Evolutionary conservation across 768 basidiomycete species (phyloP).

Genomic region (Lentinula lateritia): DNA sequence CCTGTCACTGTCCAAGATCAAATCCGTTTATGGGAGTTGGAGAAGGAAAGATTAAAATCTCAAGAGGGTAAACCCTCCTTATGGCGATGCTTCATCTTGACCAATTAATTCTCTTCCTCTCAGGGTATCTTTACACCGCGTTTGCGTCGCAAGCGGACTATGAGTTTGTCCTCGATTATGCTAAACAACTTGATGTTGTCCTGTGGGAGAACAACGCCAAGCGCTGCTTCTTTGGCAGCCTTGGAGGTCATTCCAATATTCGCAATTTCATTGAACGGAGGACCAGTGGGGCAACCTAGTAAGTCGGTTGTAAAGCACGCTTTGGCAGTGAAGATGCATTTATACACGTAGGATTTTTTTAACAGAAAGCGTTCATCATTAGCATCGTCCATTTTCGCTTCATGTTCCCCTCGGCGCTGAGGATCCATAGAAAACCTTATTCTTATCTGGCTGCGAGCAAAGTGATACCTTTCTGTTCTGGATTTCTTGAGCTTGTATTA

Average conservation of each 20-base stretch:
- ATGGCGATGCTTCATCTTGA: slow-evolving; percentile 15
- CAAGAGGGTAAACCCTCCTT: slow-evolving; percentile 61
- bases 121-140: slow-evolving; percentile 84
- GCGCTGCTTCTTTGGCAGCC: slow-evolving; percentile 77
- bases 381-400: neutral
- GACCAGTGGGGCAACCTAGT: slow-evolving; percentile 14
- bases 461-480: neutral
- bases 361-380: neutral
- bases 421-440: neutral
- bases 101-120: slow-evolving; percentile 4
- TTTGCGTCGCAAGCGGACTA: slow-evolving; percentile 87
- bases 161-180: slow-evolving; percentile 81
- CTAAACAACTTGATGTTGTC: slow-evolving; percentile 74
- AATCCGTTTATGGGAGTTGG: slow-evolving; percentile 95
- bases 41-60: slow-evolving; percentile 85
- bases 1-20: slow-evolving; percentile 99
- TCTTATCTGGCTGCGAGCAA: neutral
- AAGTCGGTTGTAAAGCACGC: neutral
- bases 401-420: neutral
- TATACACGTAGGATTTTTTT: neutral
- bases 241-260: slow-evolving; percentile 75
- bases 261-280: slow-evolving; percentile 76
- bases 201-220: slow-evolving; percentile 74
- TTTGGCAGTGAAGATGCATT: too few species aligned
- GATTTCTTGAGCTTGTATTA: neutral